A percentile compares a stretch with the other conserved stretches of the same genome.
Evolutionary conservation across 2,329 filamentous ascomycete species (phyloP).

Genomic region (Pseudopithomyces maydicus): DNA sequence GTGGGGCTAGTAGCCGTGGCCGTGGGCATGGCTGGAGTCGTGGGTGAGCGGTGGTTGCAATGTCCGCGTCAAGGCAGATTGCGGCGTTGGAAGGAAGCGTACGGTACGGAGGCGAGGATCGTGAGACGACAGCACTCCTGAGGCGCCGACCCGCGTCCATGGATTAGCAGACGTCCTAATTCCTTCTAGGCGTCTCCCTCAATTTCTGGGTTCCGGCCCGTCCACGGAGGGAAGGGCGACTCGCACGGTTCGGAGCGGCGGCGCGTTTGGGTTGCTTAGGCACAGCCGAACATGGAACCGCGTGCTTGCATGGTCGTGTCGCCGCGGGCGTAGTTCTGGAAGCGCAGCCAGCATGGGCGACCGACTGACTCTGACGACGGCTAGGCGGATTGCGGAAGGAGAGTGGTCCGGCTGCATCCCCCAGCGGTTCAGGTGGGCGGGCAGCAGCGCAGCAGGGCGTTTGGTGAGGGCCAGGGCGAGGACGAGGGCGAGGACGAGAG

Average conservation of each 20-base stretch:
- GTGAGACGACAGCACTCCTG: neutral
- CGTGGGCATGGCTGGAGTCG: neutral
- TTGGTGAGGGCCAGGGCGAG: neutral
- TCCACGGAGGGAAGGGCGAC: neutral
- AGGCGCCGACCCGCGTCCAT: neutral
- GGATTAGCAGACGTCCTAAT: constrained; percentile 1
- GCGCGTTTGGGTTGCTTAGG: neutral
- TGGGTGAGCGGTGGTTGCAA: neutral
- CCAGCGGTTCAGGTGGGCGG: neutral
- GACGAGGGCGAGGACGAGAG: no score
- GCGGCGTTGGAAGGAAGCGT: neutral
- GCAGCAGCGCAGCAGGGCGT: neutral
- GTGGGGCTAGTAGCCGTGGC: neutral
- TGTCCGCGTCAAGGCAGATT: neutral
- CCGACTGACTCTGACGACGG: neutral
- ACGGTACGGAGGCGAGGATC: neutral
- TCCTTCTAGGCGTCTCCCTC: neutral
- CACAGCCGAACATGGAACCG: constrained; percentile 2
- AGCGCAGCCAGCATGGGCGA: neutral
- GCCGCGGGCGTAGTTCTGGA: neutral
- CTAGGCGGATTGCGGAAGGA: constrained; percentile 6
- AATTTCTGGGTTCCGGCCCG: constrained; percentile 2
- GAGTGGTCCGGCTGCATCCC: neutral
- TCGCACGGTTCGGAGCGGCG: constrained; percentile 2
- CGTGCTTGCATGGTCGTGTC: neutral